These are phyloP conservation scores for Blastobotrys peoriensis DNA, from an alignment of 805 yeast genomes.

Conservation along the genomic window DNA sequence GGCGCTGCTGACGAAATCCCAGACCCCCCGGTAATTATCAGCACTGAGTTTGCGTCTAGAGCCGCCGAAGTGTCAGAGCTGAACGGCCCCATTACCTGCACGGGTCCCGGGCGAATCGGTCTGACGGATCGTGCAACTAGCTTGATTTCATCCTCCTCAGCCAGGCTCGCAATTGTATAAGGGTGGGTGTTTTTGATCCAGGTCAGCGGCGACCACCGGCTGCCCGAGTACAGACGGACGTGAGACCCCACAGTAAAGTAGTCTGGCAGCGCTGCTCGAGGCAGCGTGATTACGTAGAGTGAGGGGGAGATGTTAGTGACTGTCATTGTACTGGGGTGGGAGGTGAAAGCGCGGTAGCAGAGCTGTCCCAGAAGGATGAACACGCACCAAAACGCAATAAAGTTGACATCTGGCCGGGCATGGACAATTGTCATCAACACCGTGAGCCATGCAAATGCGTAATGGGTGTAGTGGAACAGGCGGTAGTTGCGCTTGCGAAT, in stretches of 20 bases:
- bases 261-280: conserved; percentile 36
- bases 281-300: conserved; percentile 44
- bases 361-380: conserved; percentile 55
- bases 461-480: conserved; percentile 65
- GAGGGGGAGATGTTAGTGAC: conserved; percentile 41
- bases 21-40: conserved; percentile 65
- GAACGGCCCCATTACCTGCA: conserved; percentile 37
- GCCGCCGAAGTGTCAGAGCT: conserved; percentile 22
- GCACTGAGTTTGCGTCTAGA: conserved; percentile 40
- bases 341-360: conserved; percentile 38
- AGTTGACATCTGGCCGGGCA: conserved; percentile 69
- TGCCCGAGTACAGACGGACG: conserved; percentile 28
- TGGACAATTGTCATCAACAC: conserved; percentile 66
- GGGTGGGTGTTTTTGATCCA: conserved; percentile 40
- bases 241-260: conserved; percentile 45
- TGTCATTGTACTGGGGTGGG: conserved; percentile 14
- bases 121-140: conserved; percentile 36
- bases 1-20: conserved; percentile 82
- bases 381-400: conserved; percentile 49
- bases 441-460: conserved; percentile 68
- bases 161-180: conserved; percentile 46
- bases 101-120: conserved; percentile 13
- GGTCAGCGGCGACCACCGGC: conserved; percentile 30
- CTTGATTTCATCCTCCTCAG: conserved; percentile 39
- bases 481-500: conserved; percentile 57